Conservation (phyloP, 768 basidiomycete genomes). For the Thelephora aurantiotincta region DNA sequence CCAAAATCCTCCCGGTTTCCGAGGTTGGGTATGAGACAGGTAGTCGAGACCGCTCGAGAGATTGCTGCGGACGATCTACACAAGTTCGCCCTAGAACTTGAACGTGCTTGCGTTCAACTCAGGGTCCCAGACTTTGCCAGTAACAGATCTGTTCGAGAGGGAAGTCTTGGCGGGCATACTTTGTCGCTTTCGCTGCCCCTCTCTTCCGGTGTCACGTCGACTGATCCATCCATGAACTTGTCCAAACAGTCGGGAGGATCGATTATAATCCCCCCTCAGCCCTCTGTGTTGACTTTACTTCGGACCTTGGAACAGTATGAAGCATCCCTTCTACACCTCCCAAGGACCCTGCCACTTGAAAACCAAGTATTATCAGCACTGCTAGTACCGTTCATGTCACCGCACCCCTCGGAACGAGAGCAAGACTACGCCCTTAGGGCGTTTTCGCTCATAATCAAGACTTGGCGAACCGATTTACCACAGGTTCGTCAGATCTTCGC, state of each 20-base stretch:
- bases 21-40: slow-evolving; percentile 42
- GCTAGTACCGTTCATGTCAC: slow-evolving; percentile 37
- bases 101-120: slow-evolving; percentile 37
- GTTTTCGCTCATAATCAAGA: slow-evolving; percentile 42
- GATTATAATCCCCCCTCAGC: neutral
- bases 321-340: slow-evolving; percentile 5
- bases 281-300: neutral
- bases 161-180: slow-evolving; percentile 14
- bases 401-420: slow-evolving; percentile 31
- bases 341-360: slow-evolving; percentile 38
- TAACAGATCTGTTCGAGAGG: slow-evolving; percentile 18
- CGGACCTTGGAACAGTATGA: neutral
- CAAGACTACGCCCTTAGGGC: slow-evolving; percentile 40
- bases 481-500: slow-evolving; percentile 5
- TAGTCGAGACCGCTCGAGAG: slow-evolving; percentile 50
- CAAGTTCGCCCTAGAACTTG: slow-evolving; percentile 41
- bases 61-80: slow-evolving; percentile 31
- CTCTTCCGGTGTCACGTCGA: neutral
- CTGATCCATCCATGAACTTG: neutral
- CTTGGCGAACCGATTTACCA: slow-evolving; percentile 45
- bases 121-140: slow-evolving; percentile 28
- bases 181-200: slow-evolving; percentile 23
- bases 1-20: slow-evolving; percentile 36
- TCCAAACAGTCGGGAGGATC: neutral
- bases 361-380: slow-evolving; percentile 42